phyloP scores from a whole-genome alignment of 257 asterid genomes.

The Solanum virginianum region DNA sequence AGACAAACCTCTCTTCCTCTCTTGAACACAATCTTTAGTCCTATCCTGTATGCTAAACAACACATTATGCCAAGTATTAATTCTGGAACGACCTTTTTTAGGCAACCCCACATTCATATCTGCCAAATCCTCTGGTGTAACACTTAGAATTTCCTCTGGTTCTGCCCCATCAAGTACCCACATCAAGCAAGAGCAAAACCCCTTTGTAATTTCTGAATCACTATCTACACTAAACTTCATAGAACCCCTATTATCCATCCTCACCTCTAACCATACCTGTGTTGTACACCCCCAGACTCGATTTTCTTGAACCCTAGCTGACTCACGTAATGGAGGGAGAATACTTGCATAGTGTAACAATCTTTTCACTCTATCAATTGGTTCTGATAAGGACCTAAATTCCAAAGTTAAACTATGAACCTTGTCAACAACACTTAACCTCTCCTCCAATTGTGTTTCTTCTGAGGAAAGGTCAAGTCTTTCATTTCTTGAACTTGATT shows the following conservation, averaged over 20 bases:
- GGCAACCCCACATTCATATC: conserved; percentile 63
- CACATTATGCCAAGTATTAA: conserved; percentile 81
- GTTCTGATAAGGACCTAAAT: conserved; percentile 19
- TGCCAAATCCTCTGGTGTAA: conserved; percentile 46
- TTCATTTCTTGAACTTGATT: background rate
- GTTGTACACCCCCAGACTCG: conserved; percentile 34
- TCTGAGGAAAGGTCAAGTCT: background rate
- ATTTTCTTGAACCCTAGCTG: conserved; percentile 17
- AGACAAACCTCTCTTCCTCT: background rate
- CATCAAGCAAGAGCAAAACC: conserved; percentile 67
- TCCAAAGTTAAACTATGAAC: conserved; percentile 23
- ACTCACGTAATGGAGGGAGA: conserved; percentile 17
- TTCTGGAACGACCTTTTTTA: conserved; percentile 48
- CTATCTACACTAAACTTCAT: conserved; percentile 49
- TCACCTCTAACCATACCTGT: conserved; percentile 31
- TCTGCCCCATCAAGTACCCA: conserved; percentile 65
- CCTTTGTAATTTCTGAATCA: conserved; percentile 75
- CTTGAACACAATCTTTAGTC: conserved; percentile 37
- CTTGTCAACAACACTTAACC: conserved; percentile 33
- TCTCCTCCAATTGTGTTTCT: background rate
- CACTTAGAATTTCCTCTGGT: conserved; percentile 47
- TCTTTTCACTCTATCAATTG: conserved; percentile 34
- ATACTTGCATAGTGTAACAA: conserved; percentile 29
- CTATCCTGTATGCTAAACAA: conserved; percentile 59
- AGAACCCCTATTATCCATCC: conserved; percentile 13